Percentiles rank a stretch among this genome's conserved stretches.
Evolutionary conservation across 352 stramenopile species (phyloP).

Genomic region (Aphanomyces cochlioides): DNA sequence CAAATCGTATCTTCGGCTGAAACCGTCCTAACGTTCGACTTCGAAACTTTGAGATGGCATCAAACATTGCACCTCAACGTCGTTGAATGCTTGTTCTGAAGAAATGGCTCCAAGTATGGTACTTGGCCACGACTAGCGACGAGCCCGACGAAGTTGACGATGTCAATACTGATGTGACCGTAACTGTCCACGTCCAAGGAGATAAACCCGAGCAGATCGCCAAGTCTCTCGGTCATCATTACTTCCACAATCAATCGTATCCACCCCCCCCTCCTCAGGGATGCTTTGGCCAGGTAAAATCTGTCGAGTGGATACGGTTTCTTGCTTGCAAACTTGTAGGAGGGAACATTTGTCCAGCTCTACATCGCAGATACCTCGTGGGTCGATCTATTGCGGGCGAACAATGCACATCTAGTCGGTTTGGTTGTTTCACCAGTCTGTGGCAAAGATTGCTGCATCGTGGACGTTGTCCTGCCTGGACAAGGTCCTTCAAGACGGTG

Average conservation of each 20-base stretch:
- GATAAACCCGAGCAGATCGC: slow-evolving; percentile 17
- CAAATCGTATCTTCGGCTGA: slow-evolving; percentile 5
- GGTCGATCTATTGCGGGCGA: background rate
- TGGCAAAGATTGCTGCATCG: slow-evolving; percentile 2
- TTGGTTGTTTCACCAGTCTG: background rate
- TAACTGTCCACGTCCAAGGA: slow-evolving; percentile 14
- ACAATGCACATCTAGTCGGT: slow-evolving; percentile 7
- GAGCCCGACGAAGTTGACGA: background rate
- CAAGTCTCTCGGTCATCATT: background rate
- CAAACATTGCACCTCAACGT: slow-evolving; percentile 2
- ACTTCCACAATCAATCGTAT: slow-evolving; percentile 6
- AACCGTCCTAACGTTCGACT: slow-evolving; percentile 14
- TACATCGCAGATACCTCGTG: slow-evolving; percentile 7
- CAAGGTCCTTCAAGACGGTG: background rate
- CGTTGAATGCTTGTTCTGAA: slow-evolving; percentile 21
- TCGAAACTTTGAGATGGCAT: slow-evolving; percentile 10
- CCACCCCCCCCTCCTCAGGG: background rate
- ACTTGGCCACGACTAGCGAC: slow-evolving; percentile 7
- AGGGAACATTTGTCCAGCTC: background rate
- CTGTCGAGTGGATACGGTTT: background rate
- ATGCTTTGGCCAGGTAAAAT: slow-evolving; percentile 20
- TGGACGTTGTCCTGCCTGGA: slow-evolving; percentile 12
- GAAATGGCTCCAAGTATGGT: slow-evolving; percentile 26
- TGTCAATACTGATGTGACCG: background rate
- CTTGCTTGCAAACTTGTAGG: background rate